Base-by-base conservation (phyloP, 2,329 filamentous ascomycete genomes). In the Colletotrichum gigasporum region DNA sequence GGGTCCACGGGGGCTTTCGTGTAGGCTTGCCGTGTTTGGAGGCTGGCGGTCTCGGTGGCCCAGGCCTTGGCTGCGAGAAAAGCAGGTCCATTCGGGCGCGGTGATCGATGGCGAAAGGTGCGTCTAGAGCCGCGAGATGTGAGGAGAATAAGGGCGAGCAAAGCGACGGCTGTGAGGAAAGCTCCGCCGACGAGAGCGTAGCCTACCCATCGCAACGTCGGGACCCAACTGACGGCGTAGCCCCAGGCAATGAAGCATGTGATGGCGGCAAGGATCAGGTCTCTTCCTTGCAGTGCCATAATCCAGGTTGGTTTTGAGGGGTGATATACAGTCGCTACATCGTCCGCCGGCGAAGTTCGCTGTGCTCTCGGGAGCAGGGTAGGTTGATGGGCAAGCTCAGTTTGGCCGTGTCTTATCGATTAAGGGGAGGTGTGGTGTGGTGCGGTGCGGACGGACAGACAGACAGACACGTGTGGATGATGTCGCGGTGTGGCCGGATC, bases 211-310 rank as follows among this genome's bases (percentile, higher is more conserved):
- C 93, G 93, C 69, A 98, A 82, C 64, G 89, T 81, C 28, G 95
- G 94, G 71, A 94, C 83, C 90, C 91, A 96, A 80, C 91, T 90
- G 70, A 93, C 90, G 65, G 91, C 86, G 76, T 94, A 90, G 67
- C 92, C 92, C 95, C 95, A 98, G 75, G 93, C 90, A 76, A 97
- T 83, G 78, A 97, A 93, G 76, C 84, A 86, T 77, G 85, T 88
- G 75, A 91, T 77, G 76, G 85, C 86, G 76, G 89, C 88, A 78
- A 91, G 77, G 76, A 88, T 84, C 77, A 90, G 84, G 86, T 94
- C 86, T 84, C 87, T 88, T 81, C 88, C 87, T 83, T 88, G 87
- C 81, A 93, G 84, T 84, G 87, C 89, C 91, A 91, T 89, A 78
- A 73, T 81, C 75, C 53, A 55, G 42, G 26, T 51, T 42, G 42